A percentile compares a stretch with the other conserved stretches of the same genome.
Conservation (phyloP, 257 asterid species). For the Gentiana macrophylla region DNA sequence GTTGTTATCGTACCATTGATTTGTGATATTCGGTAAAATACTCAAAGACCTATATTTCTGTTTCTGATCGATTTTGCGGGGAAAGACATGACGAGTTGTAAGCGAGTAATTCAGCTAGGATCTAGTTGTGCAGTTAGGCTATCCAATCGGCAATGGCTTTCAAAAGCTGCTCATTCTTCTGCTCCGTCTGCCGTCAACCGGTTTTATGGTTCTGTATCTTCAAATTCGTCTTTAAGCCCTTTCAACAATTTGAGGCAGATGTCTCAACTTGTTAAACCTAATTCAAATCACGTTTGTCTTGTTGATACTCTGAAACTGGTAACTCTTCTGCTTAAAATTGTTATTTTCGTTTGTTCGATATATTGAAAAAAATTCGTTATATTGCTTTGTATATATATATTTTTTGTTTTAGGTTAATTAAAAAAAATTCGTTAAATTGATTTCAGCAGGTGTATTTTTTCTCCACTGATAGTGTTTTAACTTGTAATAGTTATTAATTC, state of each 20-base stretch:
- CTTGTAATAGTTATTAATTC: too few species aligned
- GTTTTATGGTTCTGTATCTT: constrained; percentile 21
- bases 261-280: constrained; percentile 36
- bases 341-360: background rate
- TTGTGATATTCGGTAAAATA: too few species aligned
- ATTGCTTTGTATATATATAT: too few species aligned
- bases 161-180: constrained; percentile 8
- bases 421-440: too few species aligned
- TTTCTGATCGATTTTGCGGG: background rate
- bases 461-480: too few species aligned
- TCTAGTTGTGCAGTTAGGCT: constrained; percentile 16
- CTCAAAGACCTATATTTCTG: too few species aligned
- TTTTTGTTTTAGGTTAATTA: too few species aligned
- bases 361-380: background rate
- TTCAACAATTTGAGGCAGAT: constrained; percentile 29
- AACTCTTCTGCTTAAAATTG: constrained; percentile 3
- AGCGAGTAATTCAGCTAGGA: constrained; percentile 23
- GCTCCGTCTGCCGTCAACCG: constrained; percentile 5
- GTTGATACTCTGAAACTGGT: constrained; percentile 52
- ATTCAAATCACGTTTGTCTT: constrained; percentile 32
- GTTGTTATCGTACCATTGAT: too few species aligned
- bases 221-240: constrained; percentile 15
- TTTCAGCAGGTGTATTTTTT: too few species aligned
- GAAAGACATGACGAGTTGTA: constrained; percentile 17
- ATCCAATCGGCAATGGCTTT: constrained; percentile 17